Evolutionary conservation across 371 early-diverging fungal genomes (phyloP).

Genomic region (Actinomortierella wolfii): DNA sequence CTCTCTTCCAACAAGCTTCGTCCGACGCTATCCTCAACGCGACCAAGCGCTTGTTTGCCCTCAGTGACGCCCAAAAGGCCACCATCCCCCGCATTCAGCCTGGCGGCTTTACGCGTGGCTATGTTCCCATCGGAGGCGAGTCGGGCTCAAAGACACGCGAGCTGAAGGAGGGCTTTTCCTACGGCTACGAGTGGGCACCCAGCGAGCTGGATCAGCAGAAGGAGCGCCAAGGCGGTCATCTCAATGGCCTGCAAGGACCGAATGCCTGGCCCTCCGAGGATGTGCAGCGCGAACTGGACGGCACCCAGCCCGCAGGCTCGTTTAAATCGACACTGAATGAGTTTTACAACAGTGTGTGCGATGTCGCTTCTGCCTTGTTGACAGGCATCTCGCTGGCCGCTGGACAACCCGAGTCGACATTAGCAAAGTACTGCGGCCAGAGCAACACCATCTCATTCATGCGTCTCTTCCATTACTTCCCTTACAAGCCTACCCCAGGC

Average conservation of each 20-base stretch:
- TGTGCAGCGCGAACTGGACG: slow-evolving; percentile 20
- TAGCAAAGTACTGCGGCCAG: slow-evolving; percentile 40
- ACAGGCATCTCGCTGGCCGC: slow-evolving; percentile 40
- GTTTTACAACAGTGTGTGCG: slow-evolving; percentile 45
- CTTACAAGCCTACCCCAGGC: slow-evolving; percentile 16
- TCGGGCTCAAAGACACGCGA: slow-evolving; percentile 57
- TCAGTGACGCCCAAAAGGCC: slow-evolving; percentile 21
- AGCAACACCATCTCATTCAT: slow-evolving; percentile 57
- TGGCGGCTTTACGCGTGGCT: slow-evolving; percentile 59
- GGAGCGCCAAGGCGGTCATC: not conserved
- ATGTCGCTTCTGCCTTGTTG: slow-evolving; percentile 44
- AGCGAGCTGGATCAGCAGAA: slow-evolving; percentile 6
- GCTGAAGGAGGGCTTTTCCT: slow-evolving; percentile 59
- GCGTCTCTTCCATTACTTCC: slow-evolving; percentile 58
- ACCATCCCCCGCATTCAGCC: slow-evolving; percentile 40
- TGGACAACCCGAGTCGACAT: slow-evolving; percentile 23
- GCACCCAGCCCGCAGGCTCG: slow-evolving; percentile 9
- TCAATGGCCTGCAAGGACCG: slow-evolving; percentile 53
- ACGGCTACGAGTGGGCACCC: slow-evolving; percentile 51
- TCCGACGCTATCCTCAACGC: slow-evolving; percentile 26
- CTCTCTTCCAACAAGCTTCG: slow-evolving; percentile 18
- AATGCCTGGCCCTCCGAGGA: slow-evolving; percentile 52
- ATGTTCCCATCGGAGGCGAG: slow-evolving; percentile 52
- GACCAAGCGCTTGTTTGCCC: slow-evolving; percentile 31
- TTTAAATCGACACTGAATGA: slow-evolving; percentile 34